A percentile compares a stretch with the other conserved stretches of the same genome.
These are phyloP conservation scores for Castanea crenata DNA, from an alignment of 306 rosid species.

Conservation along the genomic window DNA sequence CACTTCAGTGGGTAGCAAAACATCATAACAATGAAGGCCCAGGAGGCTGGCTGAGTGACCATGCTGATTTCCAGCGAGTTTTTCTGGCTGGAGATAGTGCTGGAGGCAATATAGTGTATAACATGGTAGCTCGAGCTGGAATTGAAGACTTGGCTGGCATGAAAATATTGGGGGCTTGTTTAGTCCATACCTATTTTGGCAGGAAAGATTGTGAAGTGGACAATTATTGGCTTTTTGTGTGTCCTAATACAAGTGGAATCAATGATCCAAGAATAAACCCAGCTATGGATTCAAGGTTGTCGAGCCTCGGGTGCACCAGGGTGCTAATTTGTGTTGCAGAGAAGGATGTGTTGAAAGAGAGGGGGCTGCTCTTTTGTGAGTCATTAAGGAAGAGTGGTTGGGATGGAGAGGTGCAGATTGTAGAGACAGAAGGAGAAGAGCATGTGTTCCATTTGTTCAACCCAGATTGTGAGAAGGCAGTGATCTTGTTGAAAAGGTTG, in stretches of 20 bases:
- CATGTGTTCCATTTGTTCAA: slow-evolving; percentile 5
- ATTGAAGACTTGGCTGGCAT: background rate
- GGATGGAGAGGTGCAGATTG: slow-evolving; percentile 7
- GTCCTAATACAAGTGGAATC: background rate
- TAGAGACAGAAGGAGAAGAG: background rate
- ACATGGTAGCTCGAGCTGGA: background rate
- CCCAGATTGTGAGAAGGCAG: background rate
- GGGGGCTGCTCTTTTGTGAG: slow-evolving; percentile 6
- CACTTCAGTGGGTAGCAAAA: background rate
- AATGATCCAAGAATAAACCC: slow-evolving; percentile 32
- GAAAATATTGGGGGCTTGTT: background rate
- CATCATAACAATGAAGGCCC: background rate
- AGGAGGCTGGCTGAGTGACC: background rate
- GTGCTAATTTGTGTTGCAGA: slow-evolving; percentile 15
- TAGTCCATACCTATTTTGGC: background rate
- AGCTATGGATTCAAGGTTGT: slow-evolving; percentile 10
- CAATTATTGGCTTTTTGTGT: background rate
- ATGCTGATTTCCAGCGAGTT: background rate
- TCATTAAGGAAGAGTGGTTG: slow-evolving; percentile 9
- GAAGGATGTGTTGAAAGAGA: slow-evolving; percentile 1
- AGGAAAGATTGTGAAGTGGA: background rate
- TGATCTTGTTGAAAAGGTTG: background rate
- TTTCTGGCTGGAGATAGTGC: background rate
- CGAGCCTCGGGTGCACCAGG: slow-evolving; percentile 3
- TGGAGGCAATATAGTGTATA: background rate